These are phyloP conservation scores for Edaphochlamys debaryana DNA, from an alignment of 139 green algal species.

Conservation along the genomic window DNA sequence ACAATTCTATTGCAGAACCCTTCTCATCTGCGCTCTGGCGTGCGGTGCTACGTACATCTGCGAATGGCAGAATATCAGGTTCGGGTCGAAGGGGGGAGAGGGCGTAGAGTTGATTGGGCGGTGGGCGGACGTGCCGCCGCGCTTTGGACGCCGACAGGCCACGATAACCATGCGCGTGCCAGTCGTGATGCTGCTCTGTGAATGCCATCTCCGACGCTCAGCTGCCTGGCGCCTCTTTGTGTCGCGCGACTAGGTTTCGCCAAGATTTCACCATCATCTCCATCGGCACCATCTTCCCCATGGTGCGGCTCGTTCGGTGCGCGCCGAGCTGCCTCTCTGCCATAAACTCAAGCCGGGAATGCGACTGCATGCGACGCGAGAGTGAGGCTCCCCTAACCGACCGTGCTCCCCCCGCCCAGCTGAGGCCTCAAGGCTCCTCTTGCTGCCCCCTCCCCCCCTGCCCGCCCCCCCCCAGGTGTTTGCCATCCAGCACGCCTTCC, in stretches of 20 bases:
- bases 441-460: no score
- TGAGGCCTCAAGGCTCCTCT: no score
- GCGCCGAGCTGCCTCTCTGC: no score
- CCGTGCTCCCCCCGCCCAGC: no score
- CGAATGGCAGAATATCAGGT: background rate
- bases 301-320: background rate
- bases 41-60: background rate
- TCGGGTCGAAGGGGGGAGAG: no score
- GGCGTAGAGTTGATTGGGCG: no score
- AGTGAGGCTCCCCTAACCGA: background rate
- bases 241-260: background rate
- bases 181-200: no score
- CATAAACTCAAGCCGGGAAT: no score
- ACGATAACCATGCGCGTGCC: no score
- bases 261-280: background rate
- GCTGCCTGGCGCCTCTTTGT: no score
- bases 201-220: background rate
- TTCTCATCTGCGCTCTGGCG: background rate
- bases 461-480: background rate
- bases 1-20: background rate
- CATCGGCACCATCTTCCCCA: background rate
- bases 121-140: background rate
- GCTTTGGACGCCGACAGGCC: no score
- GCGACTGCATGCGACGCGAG: background rate
- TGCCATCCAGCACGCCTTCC: conserved; percentile 2